Percentiles rank a stretch among this genome's conserved stretches.
These are phyloP conservation scores for Aspergillus spinulosporus DNA, from an alignment of 2,329 filamentous ascomycete species.

Conservation along the genomic window DNA sequence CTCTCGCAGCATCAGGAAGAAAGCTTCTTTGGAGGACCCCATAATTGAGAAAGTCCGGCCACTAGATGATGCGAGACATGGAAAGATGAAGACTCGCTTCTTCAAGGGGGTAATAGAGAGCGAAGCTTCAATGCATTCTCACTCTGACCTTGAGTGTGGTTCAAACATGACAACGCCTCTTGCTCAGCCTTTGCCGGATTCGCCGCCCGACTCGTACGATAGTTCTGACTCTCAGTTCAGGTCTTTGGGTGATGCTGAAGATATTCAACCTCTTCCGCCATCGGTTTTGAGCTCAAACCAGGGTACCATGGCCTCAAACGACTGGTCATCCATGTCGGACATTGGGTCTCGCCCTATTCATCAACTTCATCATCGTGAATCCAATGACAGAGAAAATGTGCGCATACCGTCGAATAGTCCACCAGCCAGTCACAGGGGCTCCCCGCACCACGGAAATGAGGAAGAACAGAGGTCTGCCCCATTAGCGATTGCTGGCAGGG, in stretches of 20 bases:
- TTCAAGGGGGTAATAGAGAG: constrained; percentile 47
- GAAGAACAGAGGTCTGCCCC: constrained; percentile 43
- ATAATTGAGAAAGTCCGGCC: constrained; percentile 28
- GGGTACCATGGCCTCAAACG: constrained; percentile 29
- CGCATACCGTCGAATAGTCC: constrained; percentile 24
- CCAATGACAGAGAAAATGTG: constrained; percentile 28
- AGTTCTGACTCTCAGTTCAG: constrained; percentile 33
- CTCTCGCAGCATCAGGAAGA: constrained; percentile 26
- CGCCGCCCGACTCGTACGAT: constrained; percentile 34
- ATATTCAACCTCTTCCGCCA: constrained; percentile 45
- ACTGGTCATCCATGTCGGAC: constrained; percentile 33
- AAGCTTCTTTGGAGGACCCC: constrained; percentile 33
- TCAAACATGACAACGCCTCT: constrained; percentile 60
- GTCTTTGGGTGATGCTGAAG: constrained; percentile 36
- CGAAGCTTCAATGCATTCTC: constrained; percentile 31
- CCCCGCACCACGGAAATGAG: constrained; percentile 23
- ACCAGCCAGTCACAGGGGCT: constrained; percentile 27
- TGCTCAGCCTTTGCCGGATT: constrained; percentile 50
- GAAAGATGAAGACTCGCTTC: constrained; percentile 44
- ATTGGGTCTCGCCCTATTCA: constrained; percentile 22
- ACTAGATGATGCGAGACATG: constrained; percentile 35
- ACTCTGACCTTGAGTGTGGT: constrained; percentile 48
- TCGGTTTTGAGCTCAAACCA: constrained; percentile 44
- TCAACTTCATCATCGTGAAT: constrained; percentile 26
- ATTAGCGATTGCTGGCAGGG: constrained; percentile 40